A percentile compares a stretch with the other conserved stretches of the same genome.
Evolutionary conservation across 441 rosid genomes (phyloP).

Genomic region (Raphanus hybrid): DNA sequence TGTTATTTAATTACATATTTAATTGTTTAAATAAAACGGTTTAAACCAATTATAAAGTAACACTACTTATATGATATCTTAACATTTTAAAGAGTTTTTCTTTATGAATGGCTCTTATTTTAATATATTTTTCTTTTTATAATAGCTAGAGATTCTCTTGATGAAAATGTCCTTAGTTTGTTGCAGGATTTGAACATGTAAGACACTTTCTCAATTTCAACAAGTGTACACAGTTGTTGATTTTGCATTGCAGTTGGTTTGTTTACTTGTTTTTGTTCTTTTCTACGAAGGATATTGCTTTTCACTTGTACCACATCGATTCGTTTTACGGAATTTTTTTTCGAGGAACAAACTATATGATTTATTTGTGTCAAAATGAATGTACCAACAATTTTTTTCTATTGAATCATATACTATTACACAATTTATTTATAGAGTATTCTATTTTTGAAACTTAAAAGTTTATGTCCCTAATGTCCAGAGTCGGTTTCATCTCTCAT

Average conservation of each 20-base stretch:
- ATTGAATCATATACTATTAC: no score
- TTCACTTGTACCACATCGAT: neutral
- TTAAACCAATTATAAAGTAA: neutral
- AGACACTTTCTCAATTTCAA: neutral
- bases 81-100: neutral
- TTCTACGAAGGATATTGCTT: neutral
- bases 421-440: neutral
- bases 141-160: neutral
- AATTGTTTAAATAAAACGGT: neutral
- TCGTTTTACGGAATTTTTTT: neutral
- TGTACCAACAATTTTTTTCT: neutral
- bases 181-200: neutral
- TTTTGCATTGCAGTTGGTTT: neutral
- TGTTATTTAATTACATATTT: neutral
- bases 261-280: neutral
- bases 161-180: neutral
- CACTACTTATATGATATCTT: neutral
- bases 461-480: slow-evolving; percentile 21
- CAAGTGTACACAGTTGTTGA: neutral
- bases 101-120: neutral
- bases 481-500: no score
- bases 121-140: neutral
- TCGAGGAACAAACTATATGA: neutral
- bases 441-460: slow-evolving; percentile 6
- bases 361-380: no score